A percentile compares a stretch with the other conserved stretches of the same genome.
phyloP scores from a whole-genome alignment of 2,329 filamentous ascomycete species.

The Lasiodiplodia theobromae region DNA sequence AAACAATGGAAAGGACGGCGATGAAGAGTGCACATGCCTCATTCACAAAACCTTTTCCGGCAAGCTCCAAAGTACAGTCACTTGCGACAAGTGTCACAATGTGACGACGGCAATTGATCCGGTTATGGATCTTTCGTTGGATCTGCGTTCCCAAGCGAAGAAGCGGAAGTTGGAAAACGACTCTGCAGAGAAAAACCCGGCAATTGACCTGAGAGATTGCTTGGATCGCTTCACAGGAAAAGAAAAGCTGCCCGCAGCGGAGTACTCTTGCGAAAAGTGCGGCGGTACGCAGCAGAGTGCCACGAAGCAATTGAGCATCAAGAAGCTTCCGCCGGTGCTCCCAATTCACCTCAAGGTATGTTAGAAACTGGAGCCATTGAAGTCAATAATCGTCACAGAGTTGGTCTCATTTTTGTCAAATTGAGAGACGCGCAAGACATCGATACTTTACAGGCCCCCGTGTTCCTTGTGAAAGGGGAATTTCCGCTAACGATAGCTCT shows the following conservation, averaged over 20 bases:
- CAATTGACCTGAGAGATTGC: constrained; percentile 63
- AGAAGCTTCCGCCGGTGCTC: constrained; percentile 84
- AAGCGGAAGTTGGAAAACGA: constrained; percentile 61
- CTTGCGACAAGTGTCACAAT: constrained; percentile 85
- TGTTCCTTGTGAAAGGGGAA: neutral
- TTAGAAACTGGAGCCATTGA: constrained; percentile 1
- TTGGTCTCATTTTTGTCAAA: neutral
- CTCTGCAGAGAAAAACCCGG: constrained; percentile 46
- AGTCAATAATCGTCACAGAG: neutral
- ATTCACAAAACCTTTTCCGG: constrained; percentile 96
- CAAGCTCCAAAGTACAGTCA: constrained; percentile 87
- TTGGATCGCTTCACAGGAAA: constrained; percentile 86
- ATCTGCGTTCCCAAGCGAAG: constrained; percentile 78
- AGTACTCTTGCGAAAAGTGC: constrained; percentile 87
- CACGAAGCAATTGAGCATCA: constrained; percentile 83
- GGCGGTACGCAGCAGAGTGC: constrained; percentile 75
- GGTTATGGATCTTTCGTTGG: constrained; percentile 88
- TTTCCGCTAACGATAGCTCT: neutral
- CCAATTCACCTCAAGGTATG: constrained; percentile 90
- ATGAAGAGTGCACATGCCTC: constrained; percentile 76
- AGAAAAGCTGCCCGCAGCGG: constrained; percentile 76
- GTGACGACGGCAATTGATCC: constrained; percentile 84
- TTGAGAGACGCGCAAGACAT: neutral
- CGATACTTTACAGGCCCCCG: neutral
- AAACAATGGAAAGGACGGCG: constrained; percentile 31